Evolutionary conservation across 2,329 filamentous ascomycete genomes (phyloP).

Genomic region (Neobulgaria alba): DNA sequence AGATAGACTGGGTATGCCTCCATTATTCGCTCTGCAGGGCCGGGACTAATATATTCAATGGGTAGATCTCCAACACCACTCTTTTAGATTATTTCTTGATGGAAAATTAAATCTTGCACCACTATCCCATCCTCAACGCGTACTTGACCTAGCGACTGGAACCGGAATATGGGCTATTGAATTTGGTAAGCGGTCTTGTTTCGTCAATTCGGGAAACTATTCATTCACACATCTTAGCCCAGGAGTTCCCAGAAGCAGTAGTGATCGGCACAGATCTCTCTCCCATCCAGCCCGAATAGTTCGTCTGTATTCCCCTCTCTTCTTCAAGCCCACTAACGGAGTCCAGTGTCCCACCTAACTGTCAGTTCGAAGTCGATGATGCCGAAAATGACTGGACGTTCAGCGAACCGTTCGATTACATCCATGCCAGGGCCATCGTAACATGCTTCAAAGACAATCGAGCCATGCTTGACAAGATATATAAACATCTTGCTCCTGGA

Average conservation of each 20-base stretch:
- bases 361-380: constrained; percentile 27
- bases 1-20: neutral
- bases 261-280: constrained; percentile 23
- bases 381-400: constrained; percentile 36
- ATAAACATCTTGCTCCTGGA: constrained; percentile 7
- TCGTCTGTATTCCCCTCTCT: neutral
- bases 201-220: neutral
- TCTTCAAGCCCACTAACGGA: neutral
- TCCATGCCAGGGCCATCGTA: constrained; percentile 47
- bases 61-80: constrained; percentile 19
- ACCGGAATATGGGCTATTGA: constrained; percentile 36
- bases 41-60: neutral
- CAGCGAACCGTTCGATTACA: constrained; percentile 44
- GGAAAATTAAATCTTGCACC: constrained; percentile 16
- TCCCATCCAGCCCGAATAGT: constrained; percentile 22
- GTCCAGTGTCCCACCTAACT: constrained; percentile 29
- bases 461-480: constrained; percentile 15
- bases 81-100: constrained; percentile 15
- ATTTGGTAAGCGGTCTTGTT: constrained; percentile 17
- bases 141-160: constrained; percentile 35
- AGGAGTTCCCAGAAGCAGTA: constrained; percentile 16
- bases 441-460: constrained; percentile 49
- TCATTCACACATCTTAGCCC: constrained; percentile 5
- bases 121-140: constrained; percentile 21
- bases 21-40: neutral